phyloP scores from a whole-genome alignment of 2,329 filamentous ascomycete species.

The Penicillium sp. region DNA sequence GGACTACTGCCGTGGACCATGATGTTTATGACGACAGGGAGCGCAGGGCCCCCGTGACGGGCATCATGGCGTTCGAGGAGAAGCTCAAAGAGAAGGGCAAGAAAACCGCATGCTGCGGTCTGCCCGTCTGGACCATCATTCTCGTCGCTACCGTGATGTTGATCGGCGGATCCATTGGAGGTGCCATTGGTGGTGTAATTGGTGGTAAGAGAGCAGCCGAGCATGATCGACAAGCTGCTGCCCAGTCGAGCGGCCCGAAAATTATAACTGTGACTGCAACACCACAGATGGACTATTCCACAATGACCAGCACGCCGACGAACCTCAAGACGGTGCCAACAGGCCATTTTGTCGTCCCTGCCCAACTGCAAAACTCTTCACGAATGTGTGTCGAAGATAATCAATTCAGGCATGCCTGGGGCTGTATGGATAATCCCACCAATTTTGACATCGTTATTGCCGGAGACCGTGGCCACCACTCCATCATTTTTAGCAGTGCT shows the following conservation, averaged over 20 bases:
- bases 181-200: conserved; percentile 56
- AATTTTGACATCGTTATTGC: conserved; percentile 35
- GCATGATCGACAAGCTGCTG: conserved; percentile 26
- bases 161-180: conserved; percentile 54
- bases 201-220: conserved; percentile 46
- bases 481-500: conserved; percentile 44
- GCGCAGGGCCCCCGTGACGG: conserved; percentile 32
- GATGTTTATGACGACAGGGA: conserved; percentile 17
- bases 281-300: conserved; percentile 53
- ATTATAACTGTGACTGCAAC: conserved; percentile 53
- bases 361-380: conserved; percentile 50
- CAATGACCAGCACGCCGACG: conserved; percentile 49
- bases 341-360: conserved; percentile 53
- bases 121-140: conserved; percentile 56
- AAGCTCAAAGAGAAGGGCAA: conserved; percentile 49
- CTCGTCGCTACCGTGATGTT: conserved; percentile 50
- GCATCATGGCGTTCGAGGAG: conserved; percentile 46
- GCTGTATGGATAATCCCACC: conserved; percentile 45
- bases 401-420: conserved; percentile 54
- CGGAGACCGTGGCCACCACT: conserved; percentile 27
- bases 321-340: conserved; percentile 52
- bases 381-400: conserved; percentile 52
- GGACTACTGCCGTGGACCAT: conserved; percentile 9
- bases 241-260: conserved; percentile 24
- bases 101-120: conserved; percentile 50